A percentile compares a stretch with the other conserved stretches of the same genome.
Conservation (phyloP, 2,329 filamentous ascomycete genomes). For the Anthostomella pinea region DNA sequence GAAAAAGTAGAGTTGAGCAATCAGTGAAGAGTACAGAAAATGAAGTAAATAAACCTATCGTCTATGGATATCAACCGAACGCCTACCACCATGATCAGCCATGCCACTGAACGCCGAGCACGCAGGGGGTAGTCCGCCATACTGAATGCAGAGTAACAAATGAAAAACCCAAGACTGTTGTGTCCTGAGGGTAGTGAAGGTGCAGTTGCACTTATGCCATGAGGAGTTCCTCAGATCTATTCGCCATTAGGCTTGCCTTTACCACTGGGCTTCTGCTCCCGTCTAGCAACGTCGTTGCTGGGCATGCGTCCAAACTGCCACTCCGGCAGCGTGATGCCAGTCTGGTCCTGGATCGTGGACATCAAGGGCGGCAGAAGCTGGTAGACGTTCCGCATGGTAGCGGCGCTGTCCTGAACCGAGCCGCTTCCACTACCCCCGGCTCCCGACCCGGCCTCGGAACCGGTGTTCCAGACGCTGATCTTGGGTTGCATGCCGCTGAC, state of each 20-base stretch:
- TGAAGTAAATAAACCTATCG: constrained; percentile 4
- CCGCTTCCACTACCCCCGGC: constrained; percentile 38
- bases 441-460: constrained; percentile 44
- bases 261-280: constrained; percentile 7
- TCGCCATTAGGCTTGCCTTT: no score
- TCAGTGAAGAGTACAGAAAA: no score
- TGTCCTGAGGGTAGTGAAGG: no score
- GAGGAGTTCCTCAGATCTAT: background rate
- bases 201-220: no score
- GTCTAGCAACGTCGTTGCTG: constrained; percentile 17
- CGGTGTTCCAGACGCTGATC: constrained; percentile 89
- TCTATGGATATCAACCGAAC: constrained; percentile 13
- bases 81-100: background rate
- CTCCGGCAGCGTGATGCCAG: constrained; percentile 73
- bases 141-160: no score
- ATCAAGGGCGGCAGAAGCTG: constrained; percentile 81
- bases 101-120: constrained; percentile 1
- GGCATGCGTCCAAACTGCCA: constrained; percentile 65
- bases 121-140: no score
- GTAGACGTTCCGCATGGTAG: constrained; percentile 75
- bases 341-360: constrained; percentile 85
- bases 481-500: constrained; percentile 79
- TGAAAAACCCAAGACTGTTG: no score
- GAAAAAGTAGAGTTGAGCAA: no score
- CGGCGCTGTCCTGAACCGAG: constrained; percentile 51